Base-by-base conservation (phyloP, 2,329 filamentous ascomycete genomes). In the Epichloe sylvatica region DNA sequence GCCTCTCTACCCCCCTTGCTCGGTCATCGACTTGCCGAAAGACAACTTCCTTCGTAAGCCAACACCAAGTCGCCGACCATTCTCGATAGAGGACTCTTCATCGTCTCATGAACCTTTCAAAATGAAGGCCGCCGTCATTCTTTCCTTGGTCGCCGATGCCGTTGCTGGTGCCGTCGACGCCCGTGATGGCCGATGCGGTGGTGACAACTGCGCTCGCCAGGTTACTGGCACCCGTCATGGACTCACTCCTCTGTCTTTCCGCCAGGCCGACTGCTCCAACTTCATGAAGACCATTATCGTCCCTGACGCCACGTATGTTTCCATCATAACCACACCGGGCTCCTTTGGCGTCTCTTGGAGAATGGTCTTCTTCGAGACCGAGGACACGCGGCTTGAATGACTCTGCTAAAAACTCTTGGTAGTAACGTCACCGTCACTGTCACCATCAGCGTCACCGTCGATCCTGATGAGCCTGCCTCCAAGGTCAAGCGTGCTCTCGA, bases 181-280 rank as follows among this genome's bases (percentile, higher is more conserved):
- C 54, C 67, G 67, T 51, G 56, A 53, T 51, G 70, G 66, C 59
- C 54, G 60, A 52, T 57, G 55, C 45, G 52, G 52, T 19, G 67
- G 64, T 57, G 68, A 73, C 64, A 72, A 71, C 64, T 73, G 70
- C 64, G 69, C 69, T 61, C 67, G 69, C 45, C 66, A 68, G 51
- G 65, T 73, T 52, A 71, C 69, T 40, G 69, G 69, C 51, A 71
- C 68, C 49, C 63, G 67, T 23, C 56, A 53, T 17, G 66, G 67
- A 37, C 63, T 70, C 47, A 52, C 55, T 23, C 57, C 65, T 51
- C 49, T 66, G 36, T 58, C 59, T 39, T 58, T 59, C 35, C 68
- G 69, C 57, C 59, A 65, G 54, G 60, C 63, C 55, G 64, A 67
- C 59, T 71, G 69, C 60, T 59, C 64, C 49, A 68, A 61, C 59